These are phyloP conservation scores for Pichia phayaonensis DNA, from an alignment of 805 yeast species.

Conservation along the genomic window DNA sequence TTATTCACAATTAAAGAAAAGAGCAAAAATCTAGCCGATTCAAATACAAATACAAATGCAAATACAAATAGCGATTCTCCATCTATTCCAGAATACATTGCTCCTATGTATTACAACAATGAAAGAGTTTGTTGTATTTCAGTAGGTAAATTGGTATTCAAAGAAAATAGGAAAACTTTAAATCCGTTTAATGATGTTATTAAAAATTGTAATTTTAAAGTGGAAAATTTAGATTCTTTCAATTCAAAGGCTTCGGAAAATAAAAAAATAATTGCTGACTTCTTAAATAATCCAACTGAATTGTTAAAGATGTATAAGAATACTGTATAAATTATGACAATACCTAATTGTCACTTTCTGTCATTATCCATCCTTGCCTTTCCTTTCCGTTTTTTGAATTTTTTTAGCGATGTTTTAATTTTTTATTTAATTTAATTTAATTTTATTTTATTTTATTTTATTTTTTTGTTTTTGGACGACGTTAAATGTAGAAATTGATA, in stretches of 20 bases:
- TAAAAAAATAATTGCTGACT: neutral
- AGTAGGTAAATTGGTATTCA: constrained; percentile 74
- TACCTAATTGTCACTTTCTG: too few relatives aligned
- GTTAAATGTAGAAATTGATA: too few relatives aligned
- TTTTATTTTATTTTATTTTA: neutral
- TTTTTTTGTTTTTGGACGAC: neutral
- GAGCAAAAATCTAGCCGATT: neutral
- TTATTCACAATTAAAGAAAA: constrained; percentile 40
- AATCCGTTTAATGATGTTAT: constrained; percentile 34
- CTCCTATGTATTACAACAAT: neutral
- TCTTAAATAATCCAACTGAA: neutral
- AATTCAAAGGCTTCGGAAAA: neutral
- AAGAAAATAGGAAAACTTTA: constrained; percentile 69
- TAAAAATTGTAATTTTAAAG: neutral
- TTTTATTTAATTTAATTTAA: neutral
- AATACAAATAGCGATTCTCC: neutral
- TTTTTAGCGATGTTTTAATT: neutral
- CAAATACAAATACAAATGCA: neutral
- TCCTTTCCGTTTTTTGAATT: neutral
- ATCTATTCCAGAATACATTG: neutral
- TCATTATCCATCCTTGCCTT: too few relatives aligned
- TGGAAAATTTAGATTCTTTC: neutral
- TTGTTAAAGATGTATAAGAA: neutral
- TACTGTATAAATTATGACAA: neutral
- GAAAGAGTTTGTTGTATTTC: constrained; percentile 41